Base-by-base conservation (phyloP, 352 stramenopile species). In the Albugo laibachii region DNA sequence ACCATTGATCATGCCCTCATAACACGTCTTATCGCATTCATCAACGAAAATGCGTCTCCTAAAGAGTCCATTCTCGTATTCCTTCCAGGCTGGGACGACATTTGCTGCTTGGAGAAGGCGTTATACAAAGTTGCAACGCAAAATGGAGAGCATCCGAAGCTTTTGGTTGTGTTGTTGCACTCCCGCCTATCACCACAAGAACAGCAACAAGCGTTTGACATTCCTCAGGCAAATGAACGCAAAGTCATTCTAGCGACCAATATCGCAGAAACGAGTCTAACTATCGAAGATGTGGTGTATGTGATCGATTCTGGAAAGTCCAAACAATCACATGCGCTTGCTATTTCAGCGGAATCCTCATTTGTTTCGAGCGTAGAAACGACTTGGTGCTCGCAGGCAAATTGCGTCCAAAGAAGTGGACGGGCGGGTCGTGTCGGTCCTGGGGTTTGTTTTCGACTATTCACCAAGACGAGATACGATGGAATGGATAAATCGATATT, bases 181-280 rank as follows among this genome's bases (percentile, higher is more conserved):
- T 85, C 72, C 37, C 66, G 67, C 0, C 49, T 88, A 1, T 84
- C 76, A 2, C 61, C 68, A 0, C 61, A 80, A 34, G 76, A 88
- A 39, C 76, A 88, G 48, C 68, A 67, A 3, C 63, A 60, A 11
- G 76, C 73, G 13, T 89, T 89, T 51, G 50, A 74, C 34, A 77
- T 65, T 14, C 67, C 76, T 1, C 61, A 67, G 5, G 52, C 53
- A 4, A 70, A 70, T 19, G 78, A 79, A 48, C 63, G 73, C 44
- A 88, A 92, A 51, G 53, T 92, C 5, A 79, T 92, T 34, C 69
- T 97, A 41, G 68, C 84, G 5, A 98, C 93, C 0, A 98, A 97
- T 55, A 96, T 98, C 43, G 92, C 92, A 5, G 94, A 98, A 63
- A 97, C 92, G 12, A 96, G 80, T 56, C 63, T 98, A 3, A 98